These are phyloP conservation scores for Flaveria ramosissima DNA, from an alignment of 129 eudicot genomes.

Conservation along the genomic window DNA sequence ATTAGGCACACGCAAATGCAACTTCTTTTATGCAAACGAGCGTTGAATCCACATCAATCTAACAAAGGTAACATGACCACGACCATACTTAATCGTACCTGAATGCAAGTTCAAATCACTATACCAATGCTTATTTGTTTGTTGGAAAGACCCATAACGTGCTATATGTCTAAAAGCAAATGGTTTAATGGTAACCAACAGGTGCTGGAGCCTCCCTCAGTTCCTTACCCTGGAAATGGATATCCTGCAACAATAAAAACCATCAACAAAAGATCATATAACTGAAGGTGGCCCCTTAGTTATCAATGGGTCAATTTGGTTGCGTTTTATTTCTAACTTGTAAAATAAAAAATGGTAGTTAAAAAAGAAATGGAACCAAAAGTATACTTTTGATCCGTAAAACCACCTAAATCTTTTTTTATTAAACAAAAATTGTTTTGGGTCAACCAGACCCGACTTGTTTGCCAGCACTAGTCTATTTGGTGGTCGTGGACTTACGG, in stretches of 20 bases:
- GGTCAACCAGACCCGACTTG: neutral
- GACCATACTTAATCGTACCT: neutral
- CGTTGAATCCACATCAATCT: neutral
- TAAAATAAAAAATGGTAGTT: too few relatives aligned
- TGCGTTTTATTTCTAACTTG: too few relatives aligned
- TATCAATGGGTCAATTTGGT: too few relatives aligned
- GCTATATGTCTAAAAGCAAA: constrained; percentile 8
- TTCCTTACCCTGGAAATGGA: constrained; percentile 89
- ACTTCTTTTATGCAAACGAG: constrained; percentile 5
- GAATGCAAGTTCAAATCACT: constrained; percentile 13
- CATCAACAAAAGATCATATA: neutral
- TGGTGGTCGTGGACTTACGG: constrained; percentile 63
- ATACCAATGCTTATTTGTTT: constrained; percentile 19
- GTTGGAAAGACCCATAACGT: neutral
- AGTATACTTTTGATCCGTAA: neutral
- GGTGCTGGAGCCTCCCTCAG: constrained; percentile 92
- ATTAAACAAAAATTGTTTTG: neutral
- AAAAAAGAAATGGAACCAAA: too few relatives aligned
- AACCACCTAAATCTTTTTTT: neutral
- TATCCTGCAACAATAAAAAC: constrained; percentile 61
- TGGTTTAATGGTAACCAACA: constrained; percentile 63
- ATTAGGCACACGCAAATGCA: neutral
- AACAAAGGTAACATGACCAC: neutral
- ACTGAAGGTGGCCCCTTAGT: neutral
- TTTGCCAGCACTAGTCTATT: too few relatives aligned